These are phyloP conservation scores for Moesziomyces antarcticus DNA, from an alignment of 1,284 basidiomycete genomes.

Conservation along the genomic window DNA sequence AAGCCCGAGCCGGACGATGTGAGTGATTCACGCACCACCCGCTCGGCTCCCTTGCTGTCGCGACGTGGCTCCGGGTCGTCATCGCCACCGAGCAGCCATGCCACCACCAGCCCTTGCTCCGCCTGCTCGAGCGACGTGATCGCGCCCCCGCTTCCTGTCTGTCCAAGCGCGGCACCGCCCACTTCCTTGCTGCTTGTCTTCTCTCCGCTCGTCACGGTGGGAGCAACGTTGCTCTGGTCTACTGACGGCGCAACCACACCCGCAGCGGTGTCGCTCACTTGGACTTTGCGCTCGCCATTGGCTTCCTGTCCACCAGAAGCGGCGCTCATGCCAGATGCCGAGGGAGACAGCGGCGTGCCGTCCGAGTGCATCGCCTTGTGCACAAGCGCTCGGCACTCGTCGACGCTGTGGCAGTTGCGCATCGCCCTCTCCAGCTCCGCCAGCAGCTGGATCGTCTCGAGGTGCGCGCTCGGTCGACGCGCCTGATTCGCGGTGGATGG, in stretches of 20 bases:
- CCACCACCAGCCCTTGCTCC: slow-evolving; percentile 43
- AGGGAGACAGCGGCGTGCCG: slow-evolving; percentile 6
- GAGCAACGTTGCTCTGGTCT: too few relatives aligned
- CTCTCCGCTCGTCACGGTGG: not conserved
- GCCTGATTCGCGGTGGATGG: slow-evolving; percentile 11
- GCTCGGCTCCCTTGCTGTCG: slow-evolving; percentile 1
- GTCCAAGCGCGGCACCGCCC: not conserved
- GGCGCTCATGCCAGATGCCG: slow-evolving; percentile 8
- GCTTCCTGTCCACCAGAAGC: slow-evolving; percentile 8
- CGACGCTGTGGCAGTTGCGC: slow-evolving; percentile 48
- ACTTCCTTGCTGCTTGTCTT: not conserved
- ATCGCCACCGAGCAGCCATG: slow-evolving; percentile 58
- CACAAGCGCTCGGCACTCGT: slow-evolving; percentile 56
- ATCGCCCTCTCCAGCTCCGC: slow-evolving; percentile 53
- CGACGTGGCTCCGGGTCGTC: slow-evolving; percentile 8
- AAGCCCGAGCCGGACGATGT: not conserved
- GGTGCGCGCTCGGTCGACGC: slow-evolving; percentile 15
- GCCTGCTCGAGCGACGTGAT: slow-evolving; percentile 26
- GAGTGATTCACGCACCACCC: not conserved
- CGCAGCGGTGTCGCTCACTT: slow-evolving; percentile 2
- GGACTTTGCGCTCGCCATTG: not conserved
- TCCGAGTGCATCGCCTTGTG: slow-evolving; percentile 47
- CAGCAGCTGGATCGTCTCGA: slow-evolving; percentile 38
- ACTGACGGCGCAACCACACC: not conserved
- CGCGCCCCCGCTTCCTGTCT: not conserved